Base-by-base conservation (phyloP, 768 basidiomycete genomes). In the Boletus edulis region DNA sequence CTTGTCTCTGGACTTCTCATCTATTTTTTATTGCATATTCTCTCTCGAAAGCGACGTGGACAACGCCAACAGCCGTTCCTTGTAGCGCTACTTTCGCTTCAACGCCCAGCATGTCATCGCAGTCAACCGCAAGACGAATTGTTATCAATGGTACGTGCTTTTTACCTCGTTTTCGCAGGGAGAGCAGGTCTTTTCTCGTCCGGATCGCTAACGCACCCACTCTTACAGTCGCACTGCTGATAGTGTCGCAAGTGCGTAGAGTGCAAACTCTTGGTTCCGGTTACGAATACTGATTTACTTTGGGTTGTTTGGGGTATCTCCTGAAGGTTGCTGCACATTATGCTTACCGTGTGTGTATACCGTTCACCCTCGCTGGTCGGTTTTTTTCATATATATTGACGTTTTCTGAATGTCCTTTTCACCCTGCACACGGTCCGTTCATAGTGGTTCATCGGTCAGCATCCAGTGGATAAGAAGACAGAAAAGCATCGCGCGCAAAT, bases 301-400 rank as follows among this genome's bases (percentile, higher is more conserved):
- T 27, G 12, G 15, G 34, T 55, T 27, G 24, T 38, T 45, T 38
- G 35, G 11, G 17, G 4, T 46, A 37, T 49, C 64, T 46, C 22
- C 11, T 27, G 56, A 81, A 92, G 89, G 86, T 85, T 72, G 90
- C 89, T 34, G 72, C 85, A 58, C 91, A 86, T 68, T 91, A 90
- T 68, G 86, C 89, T 31, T 75, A 90, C 56, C 78, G 81, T 66
- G 89, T 88, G 57, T 62, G 84, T 75, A 41, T 41, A 24, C 27
- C 14, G 27, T 50, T 46, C 29, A 27, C 35, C 24, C 20, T 32
- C 17, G 14, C 13, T 35, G n/a, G 11, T 37, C 4, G 3, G 15
- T 35, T 43, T 42, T 3, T 52, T 32, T 39, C 44, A 48, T 18
- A 40, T 27, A 27, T 24, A 29, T 45, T 46, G 18, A 38, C 45